Conservation (phyloP, 495 filamentous ascomycete genomes). For the Talaromyces proteolyticus region DNA sequence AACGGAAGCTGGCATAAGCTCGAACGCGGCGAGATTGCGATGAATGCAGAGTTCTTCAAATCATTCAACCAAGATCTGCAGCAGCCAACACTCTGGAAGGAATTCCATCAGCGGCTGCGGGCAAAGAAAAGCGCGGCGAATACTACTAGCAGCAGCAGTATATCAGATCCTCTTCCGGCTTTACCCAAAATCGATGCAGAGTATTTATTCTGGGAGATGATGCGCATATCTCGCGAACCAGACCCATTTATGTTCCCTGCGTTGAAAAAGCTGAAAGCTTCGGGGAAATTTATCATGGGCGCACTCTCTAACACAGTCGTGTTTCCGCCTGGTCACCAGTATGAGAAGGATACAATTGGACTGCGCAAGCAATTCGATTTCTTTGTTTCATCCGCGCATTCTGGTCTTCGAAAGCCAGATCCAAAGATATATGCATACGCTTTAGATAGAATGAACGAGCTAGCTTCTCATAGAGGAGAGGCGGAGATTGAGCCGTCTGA, state of each 20-base stretch:
- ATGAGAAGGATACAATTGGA: slow-evolving; percentile 37
- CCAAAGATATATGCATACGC: slow-evolving; percentile 72
- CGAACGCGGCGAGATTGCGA: slow-evolving; percentile 66
- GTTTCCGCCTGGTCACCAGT: slow-evolving; percentile 64
- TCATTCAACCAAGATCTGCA: slow-evolving; percentile 72
- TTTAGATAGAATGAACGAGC: slow-evolving; percentile 54
- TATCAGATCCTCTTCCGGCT: slow-evolving; percentile 44
- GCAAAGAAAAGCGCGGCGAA: slow-evolving; percentile 18
- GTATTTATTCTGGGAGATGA: slow-evolving; percentile 88
- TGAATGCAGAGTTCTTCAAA: slow-evolving; percentile 70
- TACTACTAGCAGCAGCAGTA: no score
- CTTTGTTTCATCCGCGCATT: slow-evolving; percentile 77
- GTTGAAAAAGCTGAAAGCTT: slow-evolving; percentile 58
- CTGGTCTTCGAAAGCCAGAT: slow-evolving; percentile 85
- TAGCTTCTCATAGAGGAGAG: slow-evolving; percentile 48
- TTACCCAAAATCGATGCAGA: slow-evolving; percentile 73
- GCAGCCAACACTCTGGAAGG: slow-evolving; percentile 57
- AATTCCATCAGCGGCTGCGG: slow-evolving; percentile 42
- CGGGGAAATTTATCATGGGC: slow-evolving; percentile 63
- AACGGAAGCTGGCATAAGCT: slow-evolving; percentile 81
- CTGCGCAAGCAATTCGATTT: slow-evolving; percentile 66
- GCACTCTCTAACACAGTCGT: slow-evolving; percentile 87
- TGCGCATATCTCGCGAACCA: slow-evolving; percentile 60
- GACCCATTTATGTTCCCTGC: slow-evolving; percentile 88
- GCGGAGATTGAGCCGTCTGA: slow-evolving; percentile 56